Evolutionary conservation across 768 basidiomycete genomes (phyloP).

Genomic region (Rhizopogon roseolus): DNA sequence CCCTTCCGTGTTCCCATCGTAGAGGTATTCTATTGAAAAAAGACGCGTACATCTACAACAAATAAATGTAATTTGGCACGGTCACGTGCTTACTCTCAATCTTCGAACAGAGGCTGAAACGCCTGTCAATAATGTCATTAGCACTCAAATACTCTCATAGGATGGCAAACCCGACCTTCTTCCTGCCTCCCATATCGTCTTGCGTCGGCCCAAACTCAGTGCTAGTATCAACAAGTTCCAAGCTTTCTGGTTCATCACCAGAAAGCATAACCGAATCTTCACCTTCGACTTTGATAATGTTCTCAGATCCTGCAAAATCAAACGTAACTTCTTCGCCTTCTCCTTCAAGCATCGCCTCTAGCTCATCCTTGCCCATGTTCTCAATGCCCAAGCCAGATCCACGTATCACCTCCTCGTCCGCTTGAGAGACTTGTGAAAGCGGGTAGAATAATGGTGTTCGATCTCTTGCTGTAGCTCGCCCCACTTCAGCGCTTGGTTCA

Average conservation of each 20-base stretch:
- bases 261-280: conserved; percentile 1
- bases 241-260: conserved; percentile 11
- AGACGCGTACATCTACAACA: conserved; percentile 16
- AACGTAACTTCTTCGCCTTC: conserved; percentile 29
- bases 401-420: conserved; percentile 47
- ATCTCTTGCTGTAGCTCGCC: conserved; percentile 2
- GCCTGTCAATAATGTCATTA: conserved; percentile 8
- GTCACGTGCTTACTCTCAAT: conserved; percentile 25
- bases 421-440: conserved; percentile 57
- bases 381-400: conserved; percentile 66
- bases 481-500: not conserved
- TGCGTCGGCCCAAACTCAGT: conserved; percentile 28
- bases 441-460: conserved; percentile 37
- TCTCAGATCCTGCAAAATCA: conserved; percentile 5
- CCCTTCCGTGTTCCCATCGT: conserved; percentile 22
- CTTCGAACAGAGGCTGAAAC: conserved; percentile 30
- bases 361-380: conserved; percentile 57
- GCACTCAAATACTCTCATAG: not conserved
- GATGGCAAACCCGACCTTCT: conserved; percentile 16
- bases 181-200: conserved; percentile 14
- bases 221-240: conserved; percentile 22
- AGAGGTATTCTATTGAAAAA: conserved; percentile 11
- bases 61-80: conserved; percentile 15
- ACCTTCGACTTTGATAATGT: not conserved
- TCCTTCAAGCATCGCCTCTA: conserved; percentile 40